Evolutionary conservation across 495 filamentous ascomycete genomes (phyloP), one percentile per base, ranked within the genome.

Genomic region (Aspergillus haitiensis): DNA sequence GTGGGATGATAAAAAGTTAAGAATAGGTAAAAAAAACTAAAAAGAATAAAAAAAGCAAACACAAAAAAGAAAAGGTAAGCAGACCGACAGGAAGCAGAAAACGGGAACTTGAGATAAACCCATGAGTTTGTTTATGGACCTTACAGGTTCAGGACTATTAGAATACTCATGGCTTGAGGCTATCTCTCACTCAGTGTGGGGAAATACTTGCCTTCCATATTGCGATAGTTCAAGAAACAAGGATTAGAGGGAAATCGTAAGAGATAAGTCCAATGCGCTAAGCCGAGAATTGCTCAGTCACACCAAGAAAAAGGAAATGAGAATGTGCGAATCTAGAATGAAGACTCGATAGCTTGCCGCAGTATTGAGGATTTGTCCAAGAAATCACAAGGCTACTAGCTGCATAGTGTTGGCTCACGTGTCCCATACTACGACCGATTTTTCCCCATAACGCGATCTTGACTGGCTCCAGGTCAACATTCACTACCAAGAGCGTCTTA

Each of bases 361-460:
- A 15, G 42, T n/a, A 15, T 46, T 15, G 36, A 56, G 46, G n/a
- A 34, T 36, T 56, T 42, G 39, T 40, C 10, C 37, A 40, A 40
- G 10, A 40, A 40, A 10, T 40, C 37, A 40, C 27, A 21, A 34
- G 56, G 12, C 36, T 40, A 36, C 32, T 54, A 33, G 18, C 50
- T 54, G 58, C 50, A 54, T 49, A 39, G 27, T 51, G 18, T 34
- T 51, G 35, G 37, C 50, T 60, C 58, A 60, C 58, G 58, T 60
- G 58, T 31, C 18, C 56, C 36, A 44, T 27, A 52, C 33, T 27
- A 21, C 18, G 11, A 32, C 31, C 45, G 35, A 45, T 21, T 51
- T 51, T 51, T 34, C 32, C 34, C 27, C 48, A 11, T 32, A 7
- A 5, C 32, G 21, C 48, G n/a, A 27, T 12, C 10, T 34, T 34